phyloP scores from a whole-genome alignment of 805 yeast species.

The Spencermartinsiella europaea region DNA sequence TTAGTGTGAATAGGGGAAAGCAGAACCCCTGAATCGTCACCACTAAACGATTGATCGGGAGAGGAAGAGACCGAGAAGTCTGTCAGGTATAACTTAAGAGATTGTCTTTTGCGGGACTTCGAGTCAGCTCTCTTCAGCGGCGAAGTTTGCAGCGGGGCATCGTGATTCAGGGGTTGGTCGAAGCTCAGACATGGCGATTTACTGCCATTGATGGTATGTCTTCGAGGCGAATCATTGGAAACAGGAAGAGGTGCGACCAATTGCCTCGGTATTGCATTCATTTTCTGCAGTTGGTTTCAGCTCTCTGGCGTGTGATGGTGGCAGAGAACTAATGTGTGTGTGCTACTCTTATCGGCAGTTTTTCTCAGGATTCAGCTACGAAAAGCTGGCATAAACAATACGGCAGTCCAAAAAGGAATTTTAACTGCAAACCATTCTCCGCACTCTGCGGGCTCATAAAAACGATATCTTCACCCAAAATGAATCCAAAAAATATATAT shows the following conservation, averaged over 20 bases:
- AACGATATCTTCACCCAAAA: too few relatives aligned
- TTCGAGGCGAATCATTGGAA: neutral
- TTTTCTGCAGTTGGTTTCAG: too few relatives aligned
- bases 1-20: neutral
- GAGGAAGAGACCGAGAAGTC: neutral
- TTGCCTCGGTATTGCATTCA: too few relatives aligned
- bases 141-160: neutral
- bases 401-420: too few relatives aligned
- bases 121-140: neutral
- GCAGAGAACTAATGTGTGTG: too few relatives aligned
- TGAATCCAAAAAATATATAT: too few relatives aligned
- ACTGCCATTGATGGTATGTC: neutral
- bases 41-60: constrained; percentile 1
- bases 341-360: too few relatives aligned
- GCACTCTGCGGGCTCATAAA: too few relatives aligned
- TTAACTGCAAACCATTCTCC: too few relatives aligned
- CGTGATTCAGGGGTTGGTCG: neutral
- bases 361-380: too few relatives aligned
- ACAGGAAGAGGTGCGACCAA: neutral
- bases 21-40: neutral
- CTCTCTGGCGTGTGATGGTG: too few relatives aligned
- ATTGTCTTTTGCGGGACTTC: constrained; percentile 16
- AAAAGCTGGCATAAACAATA: too few relatives aligned
- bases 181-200: neutral
- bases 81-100: constrained; percentile 14